Conservation (phyloP, 768 basidiomycete species). For the Boletus vermiculosoides region DNA sequence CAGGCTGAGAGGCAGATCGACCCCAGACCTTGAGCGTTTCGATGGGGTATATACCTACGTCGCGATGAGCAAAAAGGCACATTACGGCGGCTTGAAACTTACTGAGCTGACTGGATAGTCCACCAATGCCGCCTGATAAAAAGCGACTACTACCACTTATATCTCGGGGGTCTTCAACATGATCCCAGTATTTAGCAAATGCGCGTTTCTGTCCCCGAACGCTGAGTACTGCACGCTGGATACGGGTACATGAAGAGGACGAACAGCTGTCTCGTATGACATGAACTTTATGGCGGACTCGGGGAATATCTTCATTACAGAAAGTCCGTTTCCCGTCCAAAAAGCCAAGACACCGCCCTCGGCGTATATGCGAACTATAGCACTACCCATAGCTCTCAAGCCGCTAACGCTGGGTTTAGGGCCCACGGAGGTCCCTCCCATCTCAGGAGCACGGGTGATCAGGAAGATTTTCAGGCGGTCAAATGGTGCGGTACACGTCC, state of each 20-base stretch:
- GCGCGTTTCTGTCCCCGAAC: slow-evolving; percentile 72
- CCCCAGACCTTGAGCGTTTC: slow-evolving; percentile 84
- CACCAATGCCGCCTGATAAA: slow-evolving; percentile 92
- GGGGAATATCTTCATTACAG: slow-evolving; percentile 93
- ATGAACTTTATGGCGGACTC: slow-evolving; percentile 99
- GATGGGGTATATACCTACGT: slow-evolving; percentile 88
- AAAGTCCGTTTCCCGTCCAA: slow-evolving; percentile 97
- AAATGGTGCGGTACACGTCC: slow-evolving; percentile 96
- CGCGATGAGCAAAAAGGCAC: slow-evolving; percentile 16
- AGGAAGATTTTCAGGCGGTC: slow-evolving; percentile 96
- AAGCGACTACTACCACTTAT: slow-evolving; percentile 93
- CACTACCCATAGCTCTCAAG: slow-evolving; percentile 63
- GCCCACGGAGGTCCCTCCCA: slow-evolving; percentile 51
- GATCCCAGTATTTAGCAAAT: slow-evolving; percentile 89
- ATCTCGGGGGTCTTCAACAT: slow-evolving; percentile 82
- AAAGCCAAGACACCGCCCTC: slow-evolving; percentile 90
- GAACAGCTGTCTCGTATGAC: slow-evolving; percentile 87
- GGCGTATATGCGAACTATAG: slow-evolving; percentile 77
- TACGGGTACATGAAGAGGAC: slow-evolving; percentile 32
- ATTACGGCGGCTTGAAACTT: slow-evolving; percentile 30
- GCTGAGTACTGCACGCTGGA: slow-evolving; percentile 18
- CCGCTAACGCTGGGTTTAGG: slow-evolving; percentile 49
- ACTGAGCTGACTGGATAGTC: slow-evolving; percentile 91
- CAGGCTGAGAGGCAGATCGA: background rate
- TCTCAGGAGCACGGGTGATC: slow-evolving; percentile 82